Evolutionary conservation across 2,329 filamentous ascomycete species (phyloP), one percentile per base, ranked within the genome.

Genomic region (Tolypocladium ovalisporum): DNA sequence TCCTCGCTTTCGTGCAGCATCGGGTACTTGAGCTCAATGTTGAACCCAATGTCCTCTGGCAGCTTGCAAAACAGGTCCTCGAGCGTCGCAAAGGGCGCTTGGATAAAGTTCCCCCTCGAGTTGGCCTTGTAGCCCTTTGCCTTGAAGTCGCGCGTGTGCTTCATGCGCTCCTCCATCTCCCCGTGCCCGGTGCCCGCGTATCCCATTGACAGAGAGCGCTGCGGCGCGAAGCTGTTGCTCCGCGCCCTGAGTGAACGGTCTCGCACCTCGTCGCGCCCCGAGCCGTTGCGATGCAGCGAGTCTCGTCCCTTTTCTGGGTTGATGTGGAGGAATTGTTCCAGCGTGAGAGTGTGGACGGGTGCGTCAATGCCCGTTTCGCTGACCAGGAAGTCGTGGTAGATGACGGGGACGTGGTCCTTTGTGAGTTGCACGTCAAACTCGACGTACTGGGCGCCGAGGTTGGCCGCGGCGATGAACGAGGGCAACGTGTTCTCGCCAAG

Each of bases 11-110:
- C 95, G 70, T 93, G 88, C 47, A 99, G 83, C 92, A 97, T 97
- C 6, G 94, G 94, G 69, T 99, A 99, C 74, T 99, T 97, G 82
- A 99, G 89, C 76, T 99, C 94, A 64, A 99, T 96, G 73, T 99
- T 97, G 80, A 99, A 99, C 17, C 94, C 92, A 27, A 96, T 88
- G 17, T 83, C 79, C 61, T 88, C 82, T 0, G 91, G 90, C 0
- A 99, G 76, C 67, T 92, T 87, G 65, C 83, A 82, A 75, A 99
- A 97, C 69, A 97, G 85, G 61, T 97, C 90, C 71, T 97, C 91
- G 5, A 99, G 79, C 0, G 94, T 99, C 9, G 93, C 92, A 73
- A 99, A 99, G 0, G 93, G 91, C 0, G 89, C 90, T 70, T 97
- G 93, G 66, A 99, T 97, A 66, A 95, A 95, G 68, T 90, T 91